Evolutionary conservation across 2,329 filamentous ascomycete genomes (phyloP).

Genomic region (Ceratocystis alfenasii): DNA sequence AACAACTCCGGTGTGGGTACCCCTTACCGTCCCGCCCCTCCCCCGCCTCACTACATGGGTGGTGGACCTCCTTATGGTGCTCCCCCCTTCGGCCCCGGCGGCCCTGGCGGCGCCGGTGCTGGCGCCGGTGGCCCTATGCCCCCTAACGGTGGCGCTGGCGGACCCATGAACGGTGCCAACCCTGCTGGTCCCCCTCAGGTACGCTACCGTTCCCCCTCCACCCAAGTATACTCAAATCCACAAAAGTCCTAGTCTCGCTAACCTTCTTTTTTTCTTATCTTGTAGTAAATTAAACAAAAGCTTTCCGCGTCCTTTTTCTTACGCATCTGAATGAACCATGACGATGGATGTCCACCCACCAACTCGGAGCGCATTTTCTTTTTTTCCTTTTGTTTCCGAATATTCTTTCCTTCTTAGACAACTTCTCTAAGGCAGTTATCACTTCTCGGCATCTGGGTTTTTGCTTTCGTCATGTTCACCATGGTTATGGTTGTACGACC

Average conservation of each 20-base stretch:
- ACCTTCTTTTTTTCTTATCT: neutral
- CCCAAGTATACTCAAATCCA: constrained; percentile 1
- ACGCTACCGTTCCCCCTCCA: constrained; percentile 21
- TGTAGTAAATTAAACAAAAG: constrained; percentile 21
- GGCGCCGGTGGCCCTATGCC: constrained; percentile 30
- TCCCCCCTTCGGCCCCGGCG: constrained; percentile 37
- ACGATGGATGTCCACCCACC: constrained; percentile 20
- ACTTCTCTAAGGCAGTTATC: constrained; percentile 7
- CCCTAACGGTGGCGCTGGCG: constrained; percentile 31
- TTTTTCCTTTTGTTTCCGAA: constrained; percentile 14
- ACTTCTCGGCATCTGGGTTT: constrained; percentile 18
- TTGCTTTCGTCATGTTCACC: constrained; percentile 22
- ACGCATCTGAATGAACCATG: constrained; percentile 22
- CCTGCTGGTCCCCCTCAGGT: constrained; percentile 34
- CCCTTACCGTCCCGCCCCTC: constrained; percentile 86
- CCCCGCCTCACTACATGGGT: constrained; percentile 44
- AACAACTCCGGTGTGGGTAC: constrained; percentile 99
- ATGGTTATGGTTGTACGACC: constrained; percentile 22
- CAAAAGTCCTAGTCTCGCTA: constrained; percentile 6
- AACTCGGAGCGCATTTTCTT: constrained; percentile 14
- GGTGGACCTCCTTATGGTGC: constrained; percentile 37
- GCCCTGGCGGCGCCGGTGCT: constrained; percentile 33
- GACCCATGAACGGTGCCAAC: constrained; percentile 31
- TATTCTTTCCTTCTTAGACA: constrained; percentile 15
- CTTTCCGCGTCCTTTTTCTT: constrained; percentile 21